A percentile compares a stretch with the other conserved stretches of the same genome.
Conservation (phyloP, 2,329 filamentous ascomycete species). For the Acephala macrosclerotiorum region DNA sequence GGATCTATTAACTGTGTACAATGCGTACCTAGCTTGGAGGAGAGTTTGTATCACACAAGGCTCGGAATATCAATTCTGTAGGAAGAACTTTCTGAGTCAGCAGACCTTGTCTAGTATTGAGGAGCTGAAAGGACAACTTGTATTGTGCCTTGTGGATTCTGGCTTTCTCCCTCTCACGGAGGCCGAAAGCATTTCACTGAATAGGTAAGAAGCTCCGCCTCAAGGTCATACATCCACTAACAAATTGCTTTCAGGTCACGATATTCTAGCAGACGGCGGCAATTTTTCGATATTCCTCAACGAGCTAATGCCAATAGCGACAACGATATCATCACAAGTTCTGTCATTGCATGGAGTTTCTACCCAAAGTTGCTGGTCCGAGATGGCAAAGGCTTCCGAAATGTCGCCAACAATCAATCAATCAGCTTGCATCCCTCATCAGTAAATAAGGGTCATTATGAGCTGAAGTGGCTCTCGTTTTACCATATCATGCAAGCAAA, state of each 20-base stretch:
- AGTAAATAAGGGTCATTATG: slow-evolving; percentile 77
- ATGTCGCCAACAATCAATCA: slow-evolving; percentile 90
- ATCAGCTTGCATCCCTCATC: slow-evolving; percentile 89
- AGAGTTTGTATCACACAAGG: slow-evolving; percentile 74
- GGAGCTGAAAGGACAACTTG: slow-evolving; percentile 90
- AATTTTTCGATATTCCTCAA: slow-evolving; percentile 83
- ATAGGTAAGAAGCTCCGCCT: slow-evolving; percentile 54
- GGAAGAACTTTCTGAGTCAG: slow-evolving; percentile 91
- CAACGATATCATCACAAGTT: slow-evolving; percentile 80
- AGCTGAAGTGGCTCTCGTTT: slow-evolving; percentile 86
- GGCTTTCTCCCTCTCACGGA: slow-evolving; percentile 80
- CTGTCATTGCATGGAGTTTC: slow-evolving; percentile 92
- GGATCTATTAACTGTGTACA: slow-evolving; percentile 90
- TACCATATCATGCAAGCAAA: slow-evolving; percentile 97
- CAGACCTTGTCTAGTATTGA: slow-evolving; percentile 92
- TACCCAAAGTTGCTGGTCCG: slow-evolving; percentile 90
- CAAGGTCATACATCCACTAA: slow-evolving; percentile 15
- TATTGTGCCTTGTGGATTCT: slow-evolving; percentile 85
- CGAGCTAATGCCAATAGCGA: slow-evolving; percentile 78
- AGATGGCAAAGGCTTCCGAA: slow-evolving; percentile 87
- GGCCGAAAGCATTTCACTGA: slow-evolving; percentile 74
- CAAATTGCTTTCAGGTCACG: slow-evolving; percentile 57
- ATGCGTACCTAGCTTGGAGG: slow-evolving; percentile 91
- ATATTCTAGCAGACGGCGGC: slow-evolving; percentile 68
- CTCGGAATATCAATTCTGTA: slow-evolving; percentile 89